Percentiles rank a stretch among this genome's conserved stretches.
Conservation (phyloP, 352 stramenopile species). For the Pythium aristosporum region DNA sequence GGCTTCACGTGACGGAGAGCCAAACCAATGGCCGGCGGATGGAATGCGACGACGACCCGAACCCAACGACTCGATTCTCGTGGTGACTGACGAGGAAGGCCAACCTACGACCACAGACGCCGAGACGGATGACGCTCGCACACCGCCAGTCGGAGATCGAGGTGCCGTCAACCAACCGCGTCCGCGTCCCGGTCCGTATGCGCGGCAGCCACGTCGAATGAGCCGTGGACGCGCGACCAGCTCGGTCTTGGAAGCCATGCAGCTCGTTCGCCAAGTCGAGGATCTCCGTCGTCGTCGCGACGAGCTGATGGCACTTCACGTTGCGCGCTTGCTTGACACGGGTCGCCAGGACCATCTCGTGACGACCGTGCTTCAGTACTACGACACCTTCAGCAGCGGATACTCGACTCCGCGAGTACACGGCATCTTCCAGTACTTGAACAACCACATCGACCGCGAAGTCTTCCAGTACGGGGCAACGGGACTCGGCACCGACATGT, state of each 20-base stretch:
- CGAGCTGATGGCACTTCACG: constrained; percentile 12
- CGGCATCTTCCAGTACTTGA: constrained; percentile 5
- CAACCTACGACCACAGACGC: not conserved
- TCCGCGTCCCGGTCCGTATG: not conserved
- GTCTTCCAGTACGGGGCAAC: constrained; percentile 7
- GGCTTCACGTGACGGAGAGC: no score
- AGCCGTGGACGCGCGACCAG: not conserved
- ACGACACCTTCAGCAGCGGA: constrained; percentile 5
- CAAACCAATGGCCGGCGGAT: no score
- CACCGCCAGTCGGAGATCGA: not conserved
- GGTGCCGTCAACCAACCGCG: no score
- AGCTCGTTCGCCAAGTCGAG: constrained; percentile 9
- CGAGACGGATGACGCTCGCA: not conserved
- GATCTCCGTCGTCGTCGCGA: constrained; percentile 4
- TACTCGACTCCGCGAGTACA: not conserved
- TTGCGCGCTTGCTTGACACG: not conserved
- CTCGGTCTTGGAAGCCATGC: not conserved
- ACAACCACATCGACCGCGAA: not conserved
- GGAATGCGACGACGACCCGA: no score
- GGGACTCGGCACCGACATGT: not conserved
- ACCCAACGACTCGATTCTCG: no score
- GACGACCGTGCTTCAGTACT: constrained; percentile 8
- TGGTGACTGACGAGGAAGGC: no score
- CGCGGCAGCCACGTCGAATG: not conserved
- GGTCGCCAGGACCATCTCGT: not conserved